Evolutionary conservation across 805 yeast species (phyloP).

Genomic region (Yamadazyma laniorum): DNA sequence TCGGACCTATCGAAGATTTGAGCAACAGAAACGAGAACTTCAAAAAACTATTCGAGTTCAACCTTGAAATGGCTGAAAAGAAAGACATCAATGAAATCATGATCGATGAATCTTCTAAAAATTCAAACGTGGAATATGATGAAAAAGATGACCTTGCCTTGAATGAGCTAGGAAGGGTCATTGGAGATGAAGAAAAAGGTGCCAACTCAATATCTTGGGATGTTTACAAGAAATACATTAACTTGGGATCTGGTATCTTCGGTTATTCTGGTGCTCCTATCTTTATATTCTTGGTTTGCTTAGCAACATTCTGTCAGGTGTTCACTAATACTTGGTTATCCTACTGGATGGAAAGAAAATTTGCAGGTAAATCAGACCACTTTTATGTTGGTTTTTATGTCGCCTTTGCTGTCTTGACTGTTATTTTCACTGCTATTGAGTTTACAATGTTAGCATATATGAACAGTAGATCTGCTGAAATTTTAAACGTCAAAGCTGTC

Average conservation of each 20-base stretch:
- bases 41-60: conserved; percentile 49
- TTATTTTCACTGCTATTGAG: conserved; percentile 38
- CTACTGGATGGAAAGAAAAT: conserved; percentile 39
- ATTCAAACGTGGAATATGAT: conserved; percentile 2
- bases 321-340: conserved; percentile 48
- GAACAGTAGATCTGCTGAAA: conserved; percentile 37
- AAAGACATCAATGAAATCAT: conserved; percentile 8
- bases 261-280: conserved; percentile 33
- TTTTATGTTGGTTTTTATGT: conserved; percentile 38
- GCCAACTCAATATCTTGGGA: conserved; percentile 40
- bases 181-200: conserved; percentile 36
- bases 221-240: conserved; percentile 36
- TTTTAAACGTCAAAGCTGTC: conserved; percentile 38
- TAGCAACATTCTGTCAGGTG: conserved; percentile 40
- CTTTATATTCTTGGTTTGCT: conserved; percentile 28
- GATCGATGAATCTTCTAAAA: conserved; percentile 6
- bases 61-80: conserved; percentile 17
- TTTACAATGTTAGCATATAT: conserved; percentile 42
- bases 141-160: conserved; percentile 2
- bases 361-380: conserved; percentile 24
- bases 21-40: conserved; percentile 43
- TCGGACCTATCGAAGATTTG: conserved; percentile 35
- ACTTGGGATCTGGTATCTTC: conserved; percentile 38
- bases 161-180: conserved; percentile 26
- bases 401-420: conserved; percentile 35